Evolutionary conservation across 148 eudicot species (phyloP), one percentile per base, ranked within the genome.

Genomic region (Vaccinium vitisidaea): DNA sequence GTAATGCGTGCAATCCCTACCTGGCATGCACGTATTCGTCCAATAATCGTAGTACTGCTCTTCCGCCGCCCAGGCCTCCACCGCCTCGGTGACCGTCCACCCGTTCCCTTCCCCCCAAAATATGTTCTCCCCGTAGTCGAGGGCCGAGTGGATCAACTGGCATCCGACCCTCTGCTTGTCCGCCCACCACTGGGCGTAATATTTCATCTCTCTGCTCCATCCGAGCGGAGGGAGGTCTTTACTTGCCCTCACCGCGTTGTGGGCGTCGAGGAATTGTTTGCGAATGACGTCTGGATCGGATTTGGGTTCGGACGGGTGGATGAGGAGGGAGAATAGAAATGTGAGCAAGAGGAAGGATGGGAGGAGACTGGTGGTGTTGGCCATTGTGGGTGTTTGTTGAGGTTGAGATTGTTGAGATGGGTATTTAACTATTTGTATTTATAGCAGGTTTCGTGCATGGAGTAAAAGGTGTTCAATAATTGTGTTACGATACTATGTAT

Each of bases 1-100:
- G 75, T 88, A 86, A 81, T 88, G 88, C 88, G 84, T 84, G 67
- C 87, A 88, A 49, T 83, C 88, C 65, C 74, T 84, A 15, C 75
- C 65, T 2, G 84, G 86, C 80, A 63, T 80, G 65, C 90, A 88
- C 0, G 83, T 12, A 70, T 88, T 84, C 7, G 27, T 46, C 18
- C 59, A 18, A 25, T 86, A 86, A 0, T 77, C 63, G 74, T 83
- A 88, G 80, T 56, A 84, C 18, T 80, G 70, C 74, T 77, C 78
- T 52, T 84, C 80, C 19, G 90, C 80, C 4, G 79, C 86, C 82
- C 82, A 88, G 3, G 87, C 89, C 11, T 30, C 71, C 5, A 85
- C 87, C 0, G 89, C 87, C 23, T 85, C 84, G 4, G 69, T 2
- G n/a, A 83, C 79, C 70, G 43, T 86, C 88, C 70, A 63, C 70